Evolutionary conservation across 257 asterid genomes (phyloP).

Genomic region (Jacaranda mimosifolia): DNA sequence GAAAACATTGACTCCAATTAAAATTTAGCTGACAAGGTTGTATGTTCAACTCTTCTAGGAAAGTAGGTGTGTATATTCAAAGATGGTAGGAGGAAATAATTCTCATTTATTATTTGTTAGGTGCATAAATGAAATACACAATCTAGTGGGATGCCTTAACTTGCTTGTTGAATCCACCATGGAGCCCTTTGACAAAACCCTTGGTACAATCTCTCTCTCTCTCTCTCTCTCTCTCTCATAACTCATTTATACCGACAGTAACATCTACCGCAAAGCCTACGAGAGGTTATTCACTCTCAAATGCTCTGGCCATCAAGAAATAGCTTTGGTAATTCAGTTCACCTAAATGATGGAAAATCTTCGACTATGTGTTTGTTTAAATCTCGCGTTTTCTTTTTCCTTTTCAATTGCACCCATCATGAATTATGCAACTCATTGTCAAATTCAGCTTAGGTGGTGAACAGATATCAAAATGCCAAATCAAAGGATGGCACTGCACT

Average conservation of each 20-base stretch:
- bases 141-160: constrained; percentile 32
- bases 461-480: no score
- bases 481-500: no score
- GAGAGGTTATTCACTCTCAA: not conserved
- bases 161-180: constrained; percentile 32
- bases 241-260: constrained; percentile 5
- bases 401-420: no score
- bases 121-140: constrained; percentile 44
- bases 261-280: not conserved
- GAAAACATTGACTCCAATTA: constrained; percentile 41
- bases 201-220: not conserved
- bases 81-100: constrained; percentile 47
- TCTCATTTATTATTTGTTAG: constrained; percentile 64
- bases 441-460: no score
- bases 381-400: no score
- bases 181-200: not conserved
- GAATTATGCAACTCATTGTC: no score
- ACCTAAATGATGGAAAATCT: not conserved
- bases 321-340: not conserved
- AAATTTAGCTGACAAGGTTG: constrained; percentile 36
- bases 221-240: not conserved
- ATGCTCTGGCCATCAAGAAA: not conserved
- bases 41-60: constrained; percentile 30
- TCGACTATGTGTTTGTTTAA: not conserved
- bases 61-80: constrained; percentile 57